phyloP scores from a whole-genome alignment of 345 rosid species.

The Xanthoceras sorbifolium region DNA sequence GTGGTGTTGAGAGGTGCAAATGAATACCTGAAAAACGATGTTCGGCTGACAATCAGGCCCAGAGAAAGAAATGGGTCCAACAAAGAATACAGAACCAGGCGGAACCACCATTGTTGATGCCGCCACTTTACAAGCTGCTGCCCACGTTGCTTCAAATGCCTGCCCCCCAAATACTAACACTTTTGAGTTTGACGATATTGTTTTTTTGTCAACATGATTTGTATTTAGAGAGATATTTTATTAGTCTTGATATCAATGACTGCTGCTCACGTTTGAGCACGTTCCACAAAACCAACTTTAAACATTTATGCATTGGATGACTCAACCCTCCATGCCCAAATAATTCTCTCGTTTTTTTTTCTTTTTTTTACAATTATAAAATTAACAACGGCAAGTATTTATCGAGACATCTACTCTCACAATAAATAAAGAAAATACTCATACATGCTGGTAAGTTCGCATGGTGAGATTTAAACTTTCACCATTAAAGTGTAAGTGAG shows the following conservation, averaged over 20 bases:
- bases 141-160: conserved; percentile 86
- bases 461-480: too few relatives aligned
- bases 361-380: too few relatives aligned
- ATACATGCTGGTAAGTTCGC: too few relatives aligned
- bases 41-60: conserved; percentile 59
- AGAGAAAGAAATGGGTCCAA: conserved; percentile 71
- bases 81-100: conserved; percentile 65
- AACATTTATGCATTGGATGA: neutral
- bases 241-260: neutral
- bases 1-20: neutral
- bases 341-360: too few relatives aligned
- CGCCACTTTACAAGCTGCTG: conserved; percentile 62
- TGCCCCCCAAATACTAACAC: conserved; percentile 20
- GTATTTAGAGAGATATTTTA: neutral
- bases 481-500: too few relatives aligned
- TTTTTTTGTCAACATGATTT: neutral
- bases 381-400: too few relatives aligned
- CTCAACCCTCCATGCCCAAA: neutral
- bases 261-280: conserved; percentile 10
- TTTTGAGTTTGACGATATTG: neutral
- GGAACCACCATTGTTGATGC: conserved; percentile 69
- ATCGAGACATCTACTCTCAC: too few relatives aligned
- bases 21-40: conserved; percentile 65
- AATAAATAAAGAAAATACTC: too few relatives aligned
- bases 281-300: neutral